These are phyloP conservation scores for Carex myosuroides DNA, from an alignment of 176 grass and related monocot genomes.

Conservation along the genomic window DNA sequence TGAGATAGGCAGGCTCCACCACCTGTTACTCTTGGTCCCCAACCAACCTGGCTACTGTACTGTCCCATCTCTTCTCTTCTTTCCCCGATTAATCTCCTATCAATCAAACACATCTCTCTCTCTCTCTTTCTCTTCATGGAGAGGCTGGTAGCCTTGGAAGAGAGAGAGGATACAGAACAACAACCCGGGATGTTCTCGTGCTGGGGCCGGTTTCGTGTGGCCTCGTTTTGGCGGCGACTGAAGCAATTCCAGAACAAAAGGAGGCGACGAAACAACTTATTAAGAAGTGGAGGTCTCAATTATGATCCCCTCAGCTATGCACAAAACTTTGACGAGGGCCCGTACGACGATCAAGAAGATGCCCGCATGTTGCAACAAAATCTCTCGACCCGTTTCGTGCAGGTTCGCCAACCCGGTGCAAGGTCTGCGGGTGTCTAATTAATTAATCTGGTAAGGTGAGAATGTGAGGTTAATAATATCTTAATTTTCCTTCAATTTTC, in stretches of 20 bases:
- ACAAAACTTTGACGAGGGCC: constrained; percentile 56
- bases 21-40: not conserved
- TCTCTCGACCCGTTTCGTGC: constrained; percentile 56
- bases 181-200: constrained; percentile 22
- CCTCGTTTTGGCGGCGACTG: constrained; percentile 48
- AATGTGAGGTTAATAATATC: not conserved
- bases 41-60: constrained; percentile 4
- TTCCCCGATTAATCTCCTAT: constrained; percentile 1
- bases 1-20: not conserved
- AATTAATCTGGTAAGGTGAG: not conserved
- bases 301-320: constrained; percentile 80
- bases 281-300: constrained; percentile 44
- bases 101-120: constrained; percentile 18
- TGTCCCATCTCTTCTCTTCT: not conserved
- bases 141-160: constrained; percentile 20
- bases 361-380: constrained; percentile 11
- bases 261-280: constrained; percentile 29
- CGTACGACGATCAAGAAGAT: constrained; percentile 32
- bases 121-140: not conserved
- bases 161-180: constrained; percentile 19
- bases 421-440: not conserved
- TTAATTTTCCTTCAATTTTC: not conserved
- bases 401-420: constrained; percentile 14
- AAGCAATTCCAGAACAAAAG: constrained; percentile 27
- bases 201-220: constrained; percentile 43